A percentile compares a stretch with the other conserved stretches of the same genome.
Evolutionary conservation across 495 filamentous ascomycete genomes (phyloP).

Genomic region (Tuber borchii): DNA sequence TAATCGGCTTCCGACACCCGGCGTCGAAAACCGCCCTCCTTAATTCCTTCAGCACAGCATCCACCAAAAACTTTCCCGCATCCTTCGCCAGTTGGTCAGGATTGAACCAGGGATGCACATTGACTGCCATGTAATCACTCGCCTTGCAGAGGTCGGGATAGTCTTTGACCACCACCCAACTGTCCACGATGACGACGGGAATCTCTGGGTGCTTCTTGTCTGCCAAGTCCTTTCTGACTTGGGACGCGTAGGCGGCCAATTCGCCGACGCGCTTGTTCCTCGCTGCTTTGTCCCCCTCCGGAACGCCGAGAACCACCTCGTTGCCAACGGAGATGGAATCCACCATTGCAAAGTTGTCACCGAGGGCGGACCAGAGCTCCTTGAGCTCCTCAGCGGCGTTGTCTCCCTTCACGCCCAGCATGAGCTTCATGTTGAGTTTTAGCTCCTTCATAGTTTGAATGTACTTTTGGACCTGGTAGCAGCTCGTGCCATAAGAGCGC

Average conservation of each 20-base stretch:
- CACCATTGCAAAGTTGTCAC: constrained; percentile 56
- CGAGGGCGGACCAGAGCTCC: constrained; percentile 44
- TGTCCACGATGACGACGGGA: constrained; percentile 70
- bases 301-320: constrained; percentile 53
- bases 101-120: constrained; percentile 77
- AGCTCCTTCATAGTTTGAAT: constrained; percentile 52
- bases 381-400: constrained; percentile 52
- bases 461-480: constrained; percentile 58
- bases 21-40: constrained; percentile 2
- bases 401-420: constrained; percentile 61
- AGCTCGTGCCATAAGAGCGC: constrained; percentile 73
- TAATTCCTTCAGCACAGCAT: neutral
- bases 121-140: constrained; percentile 70
- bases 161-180: constrained; percentile 55
- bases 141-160: constrained; percentile 63
- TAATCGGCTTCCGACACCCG: constrained; percentile 7
- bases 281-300: neutral
- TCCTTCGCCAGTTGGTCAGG: constrained; percentile 50
- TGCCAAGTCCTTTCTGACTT: constrained; percentile 32
- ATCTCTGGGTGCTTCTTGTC: constrained; percentile 52
- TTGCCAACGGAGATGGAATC: constrained; percentile 71
- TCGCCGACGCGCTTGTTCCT: constrained; percentile 52
- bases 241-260: constrained; percentile 40
- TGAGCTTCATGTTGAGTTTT: constrained; percentile 55
- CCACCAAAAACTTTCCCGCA: constrained; percentile 58